Base-by-base conservation (phyloP, 805 yeast genomes). In the Ogataea polymorpha region DNA sequence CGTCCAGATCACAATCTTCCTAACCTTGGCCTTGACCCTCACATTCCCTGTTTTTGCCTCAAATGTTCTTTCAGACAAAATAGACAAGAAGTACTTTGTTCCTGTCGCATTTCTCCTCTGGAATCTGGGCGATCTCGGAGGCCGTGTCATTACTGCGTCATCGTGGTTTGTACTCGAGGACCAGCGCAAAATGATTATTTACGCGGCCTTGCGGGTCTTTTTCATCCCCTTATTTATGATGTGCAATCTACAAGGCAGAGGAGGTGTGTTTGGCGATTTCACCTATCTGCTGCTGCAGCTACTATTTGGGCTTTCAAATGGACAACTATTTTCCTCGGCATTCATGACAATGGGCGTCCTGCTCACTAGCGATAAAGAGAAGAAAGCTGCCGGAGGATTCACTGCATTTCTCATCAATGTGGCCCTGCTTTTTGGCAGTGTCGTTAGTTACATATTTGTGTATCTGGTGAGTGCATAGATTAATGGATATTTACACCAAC, bases 321-420 rank as follows among this genome's bases (percentile, higher is more conserved):
- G 99, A 2, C 96, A 89, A 52, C 68, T 86, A 21, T 74, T 85
- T 38, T 82, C 95, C 6, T 75, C 87, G 20, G 75, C 87, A 42
- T 87, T 91, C 64, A 57, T 60, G 62, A 26, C 50, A 8, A 56
- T 61, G 23, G 59, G 62, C 7, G 43, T 45, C 2, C 35, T 57
- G 27, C 42, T 61, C 30, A 41, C 39, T 6, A 70, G 72, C 1
- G 86, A 79, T 24, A 72, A 73, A 15, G 91, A 87, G 54, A 54
- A 79, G 58, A 87, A 86, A 44, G 96, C 96, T 0, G 96, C 98
- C 1, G 96, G 96, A 32, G 97, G 97, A 3, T 86, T 90, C 58
- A 82, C 96, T 32, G 80, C 88, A 1, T 78, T 90, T 16, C 79
- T 87, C 50, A 74, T 90, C 37, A 80, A 90, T 41, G 56, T 79